Base-by-base conservation (phyloP, 2,329 filamentous ascomycete species). In the Colletotrichum sp. region DNA sequence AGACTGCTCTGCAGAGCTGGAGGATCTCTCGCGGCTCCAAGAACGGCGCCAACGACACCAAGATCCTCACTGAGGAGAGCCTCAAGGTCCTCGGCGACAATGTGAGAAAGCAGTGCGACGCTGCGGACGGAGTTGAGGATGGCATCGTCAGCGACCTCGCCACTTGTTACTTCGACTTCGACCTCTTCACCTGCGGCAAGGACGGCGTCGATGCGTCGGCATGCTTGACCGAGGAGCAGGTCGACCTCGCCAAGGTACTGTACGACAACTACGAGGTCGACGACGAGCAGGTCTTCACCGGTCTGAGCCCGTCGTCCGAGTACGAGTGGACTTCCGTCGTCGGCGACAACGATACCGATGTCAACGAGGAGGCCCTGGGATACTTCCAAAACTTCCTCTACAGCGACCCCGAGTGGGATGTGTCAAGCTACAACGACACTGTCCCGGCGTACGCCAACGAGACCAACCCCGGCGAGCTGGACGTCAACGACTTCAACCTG, bases 51-150 rank as follows among this genome's bases (percentile, higher is more conserved):
- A 85, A 85, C 5, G 83, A 85, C 0, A 81, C 86, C 2, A 85
- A 88, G 69, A 87, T 89, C 36, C 86, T 91, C 52, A 81, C 84
- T 1, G 77, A 83, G 21, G 65, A 79, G 9, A 76, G 87, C n/a
- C 90, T 90, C 83, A 76, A 84, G 0, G 77, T 85, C 0, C 85
- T 92, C 10, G 85, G 80, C 2, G 49, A 81, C 1, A 87, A 89
- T 66, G 84, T 90, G 4, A 73, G 87, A 5, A 81, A 79, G n/a
- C 89, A 91, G 79, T 91, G 90, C 78, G 90, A 91, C 77, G 80
- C 69, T 2, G 81, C 87, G 28, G 90, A 91, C 75, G 89, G 89
- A 2, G 81, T 89, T 1, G 77, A 81, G 3, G 90, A 91, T 74
- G 85, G 84, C 18, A 89, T 91, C 72, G 83, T 91, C 57, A 88